These are phyloP conservation scores for Leccinum incarnatum DNA, from an alignment of 768 basidiomycete species.

Conservation along the genomic window DNA sequence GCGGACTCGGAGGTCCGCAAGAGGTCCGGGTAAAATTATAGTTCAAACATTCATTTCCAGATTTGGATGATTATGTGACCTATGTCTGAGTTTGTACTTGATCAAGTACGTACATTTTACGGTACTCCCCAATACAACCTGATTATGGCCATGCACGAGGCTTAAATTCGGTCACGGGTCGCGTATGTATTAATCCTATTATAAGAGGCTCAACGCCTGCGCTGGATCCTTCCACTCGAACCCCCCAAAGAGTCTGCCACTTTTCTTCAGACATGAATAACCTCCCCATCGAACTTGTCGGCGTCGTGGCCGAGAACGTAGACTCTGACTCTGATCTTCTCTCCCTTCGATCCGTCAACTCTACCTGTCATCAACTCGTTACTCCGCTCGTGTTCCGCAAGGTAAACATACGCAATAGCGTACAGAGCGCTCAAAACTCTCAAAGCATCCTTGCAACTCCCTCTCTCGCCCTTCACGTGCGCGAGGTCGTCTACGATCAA, in stretches of 20 bases:
- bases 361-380: slow-evolving; percentile 23
- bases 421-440: slow-evolving; percentile 26
- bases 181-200: not conserved
- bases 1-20: not conserved
- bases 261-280: slow-evolving; percentile 20
- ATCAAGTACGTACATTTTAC: not conserved
- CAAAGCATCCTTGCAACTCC: slow-evolving; percentile 22
- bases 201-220: slow-evolving; percentile 8
- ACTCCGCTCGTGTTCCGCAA: slow-evolving; percentile 25
- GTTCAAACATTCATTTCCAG: not conserved
- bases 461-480: slow-evolving; percentile 23
- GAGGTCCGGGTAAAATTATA: not conserved
- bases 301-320: slow-evolving; percentile 22
- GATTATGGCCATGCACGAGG: not conserved
- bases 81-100: not conserved
- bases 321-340: slow-evolving; percentile 27
- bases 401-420: slow-evolving; percentile 25
- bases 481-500: slow-evolving; percentile 29
- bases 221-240: not conserved
- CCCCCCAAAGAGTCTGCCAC: not conserved
- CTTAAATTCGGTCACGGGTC: not conserved
- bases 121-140: not conserved
- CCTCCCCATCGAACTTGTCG: slow-evolving; percentile 29
- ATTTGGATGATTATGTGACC: not conserved
- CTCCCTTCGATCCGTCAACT: slow-evolving; percentile 27